These are phyloP conservation scores for Pistacia vera DNA, from an alignment of 345 rosid species.

Conservation along the genomic window DNA sequence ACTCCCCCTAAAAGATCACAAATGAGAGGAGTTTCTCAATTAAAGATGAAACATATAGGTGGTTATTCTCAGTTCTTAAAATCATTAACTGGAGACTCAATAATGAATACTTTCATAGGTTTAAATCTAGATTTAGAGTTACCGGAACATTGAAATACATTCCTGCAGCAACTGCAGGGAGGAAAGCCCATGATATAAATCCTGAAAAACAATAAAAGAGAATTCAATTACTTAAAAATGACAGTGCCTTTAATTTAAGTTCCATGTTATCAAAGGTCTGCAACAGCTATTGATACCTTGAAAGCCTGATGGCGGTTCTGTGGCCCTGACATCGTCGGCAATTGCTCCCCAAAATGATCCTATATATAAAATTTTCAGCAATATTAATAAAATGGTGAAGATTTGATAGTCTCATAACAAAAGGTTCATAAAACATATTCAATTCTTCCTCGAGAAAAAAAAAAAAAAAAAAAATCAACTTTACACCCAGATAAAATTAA, in stretches of 20 bases:
- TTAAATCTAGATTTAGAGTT: conserved; percentile 20
- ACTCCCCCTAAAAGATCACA: conserved; percentile 59
- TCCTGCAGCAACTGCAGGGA: conserved; percentile 72
- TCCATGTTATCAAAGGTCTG: neutral
- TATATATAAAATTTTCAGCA: conserved; percentile 12
- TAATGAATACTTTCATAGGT: neutral
- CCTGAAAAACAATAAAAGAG: conserved; percentile 41
- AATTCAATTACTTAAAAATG: neutral
- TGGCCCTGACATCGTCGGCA: conserved; percentile 59
- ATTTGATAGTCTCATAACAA: neutral
- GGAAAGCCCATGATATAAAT: conserved; percentile 82
- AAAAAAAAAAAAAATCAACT: neutral
- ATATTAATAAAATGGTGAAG: neutral
- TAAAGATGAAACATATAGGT: neutral
- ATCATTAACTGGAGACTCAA: neutral
- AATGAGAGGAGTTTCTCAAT: conserved; percentile 4
- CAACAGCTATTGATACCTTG: conserved; percentile 46
- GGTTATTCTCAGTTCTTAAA: neutral
- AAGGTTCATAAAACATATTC: neutral
- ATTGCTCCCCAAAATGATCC: conserved; percentile 78
- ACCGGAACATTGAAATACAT: conserved; percentile 79
- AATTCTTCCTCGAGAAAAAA: neutral
- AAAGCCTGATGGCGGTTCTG: conserved; percentile 75
- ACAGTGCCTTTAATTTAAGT: neutral
- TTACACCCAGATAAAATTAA: neutral